Percentiles rank a stretch among this genome's conserved stretches.
These are phyloP conservation scores for Cladosporium sp. DNA, from an alignment of 2,329 filamentous ascomycete species.

Conservation along the genomic window DNA sequence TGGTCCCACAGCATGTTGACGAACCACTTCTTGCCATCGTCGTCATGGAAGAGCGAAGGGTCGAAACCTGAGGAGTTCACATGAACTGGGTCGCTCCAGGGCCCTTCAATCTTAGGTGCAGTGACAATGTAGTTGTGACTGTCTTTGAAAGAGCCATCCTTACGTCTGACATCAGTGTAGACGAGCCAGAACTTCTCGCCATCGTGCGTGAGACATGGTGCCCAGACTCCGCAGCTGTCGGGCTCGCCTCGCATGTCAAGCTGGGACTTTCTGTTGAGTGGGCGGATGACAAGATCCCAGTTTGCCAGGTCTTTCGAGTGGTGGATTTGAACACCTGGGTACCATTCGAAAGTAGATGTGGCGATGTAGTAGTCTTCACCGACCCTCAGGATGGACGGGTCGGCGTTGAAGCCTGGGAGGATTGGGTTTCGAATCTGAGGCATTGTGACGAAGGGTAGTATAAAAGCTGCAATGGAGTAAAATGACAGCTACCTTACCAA, in stretches of 20 bases:
- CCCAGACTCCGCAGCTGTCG: conserved; percentile 51
- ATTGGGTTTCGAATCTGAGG: conserved; percentile 48
- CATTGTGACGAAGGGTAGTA: not conserved
- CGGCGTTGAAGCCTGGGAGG: conserved; percentile 62
- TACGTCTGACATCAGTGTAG: conserved; percentile 67
- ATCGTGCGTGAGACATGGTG: conserved; percentile 63
- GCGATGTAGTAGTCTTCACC: conserved; percentile 58
- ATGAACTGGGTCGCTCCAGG: conserved; percentile 57
- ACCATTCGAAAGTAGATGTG: conserved; percentile 64
- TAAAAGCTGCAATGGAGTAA: not conserved
- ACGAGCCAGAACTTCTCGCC: conserved; percentile 63
- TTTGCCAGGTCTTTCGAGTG: conserved; percentile 55
- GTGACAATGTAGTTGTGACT: conserved; percentile 65
- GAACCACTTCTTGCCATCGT: conserved; percentile 18
- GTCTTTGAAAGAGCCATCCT: conserved; percentile 66
- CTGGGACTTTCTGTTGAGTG: conserved; percentile 52
- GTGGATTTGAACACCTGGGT: conserved; percentile 62
- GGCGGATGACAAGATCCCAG: conserved; percentile 56
- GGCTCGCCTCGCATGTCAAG: conserved; percentile 50
- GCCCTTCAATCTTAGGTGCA: conserved; percentile 49
- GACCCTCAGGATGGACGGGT: conserved; percentile 58
- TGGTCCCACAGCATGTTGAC: conserved; percentile 24
- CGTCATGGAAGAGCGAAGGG: conserved; percentile 38
- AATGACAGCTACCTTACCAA: not conserved
- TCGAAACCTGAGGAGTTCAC: conserved; percentile 64